Percentiles rank a stretch among this genome's conserved stretches.
Conservation (phyloP, 768 basidiomycete genomes). For the Hydnomerulius pinastri region DNA sequence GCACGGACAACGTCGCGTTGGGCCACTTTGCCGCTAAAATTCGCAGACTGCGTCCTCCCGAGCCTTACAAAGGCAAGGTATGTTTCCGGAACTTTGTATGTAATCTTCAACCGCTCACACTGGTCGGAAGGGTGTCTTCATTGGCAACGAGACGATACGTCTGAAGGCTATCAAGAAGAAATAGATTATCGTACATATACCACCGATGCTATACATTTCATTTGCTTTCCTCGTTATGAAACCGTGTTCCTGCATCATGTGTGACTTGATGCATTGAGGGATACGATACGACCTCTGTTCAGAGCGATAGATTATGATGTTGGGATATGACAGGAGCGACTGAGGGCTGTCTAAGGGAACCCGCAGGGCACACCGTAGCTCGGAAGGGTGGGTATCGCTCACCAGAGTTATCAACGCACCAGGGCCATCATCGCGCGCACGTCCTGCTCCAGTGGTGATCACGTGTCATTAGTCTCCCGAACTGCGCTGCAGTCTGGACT, state of each 20-base stretch:
- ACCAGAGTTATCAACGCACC: neutral
- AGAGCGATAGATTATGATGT: too few relatives aligned
- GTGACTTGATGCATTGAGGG: too few relatives aligned
- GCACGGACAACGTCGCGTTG: conserved; percentile 85
- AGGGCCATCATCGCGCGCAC: too few relatives aligned
- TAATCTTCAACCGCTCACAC: conserved; percentile 2
- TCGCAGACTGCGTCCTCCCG: conserved; percentile 82
- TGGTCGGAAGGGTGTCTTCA: conserved; percentile 77
- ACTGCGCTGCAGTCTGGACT: neutral
- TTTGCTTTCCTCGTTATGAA: neutral
- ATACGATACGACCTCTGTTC: too few relatives aligned
- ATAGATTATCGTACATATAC: conserved; percentile 45
- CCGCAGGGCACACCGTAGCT: too few relatives aligned
- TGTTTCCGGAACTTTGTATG: conserved; percentile 26
- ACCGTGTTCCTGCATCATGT: too few relatives aligned
- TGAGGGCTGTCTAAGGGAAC: too few relatives aligned
- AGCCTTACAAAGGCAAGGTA: conserved; percentile 98
- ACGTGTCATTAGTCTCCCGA: neutral
- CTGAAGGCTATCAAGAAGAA: conserved; percentile 96
- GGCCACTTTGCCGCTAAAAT: conserved; percentile 89
- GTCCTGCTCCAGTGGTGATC: too few relatives aligned
- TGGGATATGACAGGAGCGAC: too few relatives aligned
- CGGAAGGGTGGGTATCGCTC: too few relatives aligned
- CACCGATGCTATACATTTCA: conserved; percentile 5
- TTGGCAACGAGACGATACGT: conserved; percentile 89